Evolutionary conservation across 805 yeast genomes (phyloP), one percentile per base, ranked within the genome.

Genomic region (Dipodascus geniculatus): DNA sequence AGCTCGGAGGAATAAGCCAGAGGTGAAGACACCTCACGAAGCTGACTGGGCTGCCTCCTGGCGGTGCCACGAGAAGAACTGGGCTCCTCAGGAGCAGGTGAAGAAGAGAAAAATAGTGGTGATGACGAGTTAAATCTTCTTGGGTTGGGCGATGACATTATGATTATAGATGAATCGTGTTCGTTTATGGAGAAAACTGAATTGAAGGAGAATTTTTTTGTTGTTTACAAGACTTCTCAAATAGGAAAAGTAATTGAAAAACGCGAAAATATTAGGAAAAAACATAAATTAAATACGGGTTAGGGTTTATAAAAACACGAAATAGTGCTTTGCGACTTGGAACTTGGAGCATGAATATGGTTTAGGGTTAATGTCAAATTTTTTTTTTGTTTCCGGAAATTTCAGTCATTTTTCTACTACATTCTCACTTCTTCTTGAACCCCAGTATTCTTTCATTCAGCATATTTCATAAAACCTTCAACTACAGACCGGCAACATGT

Each of bases 61-160:
- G 22, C 22, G 24, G 6, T 28, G 6, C 33, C 33, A 6, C 44
- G 4, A n/a, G 44, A 38, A 38, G 35, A 28, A 14, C 35, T 28
- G 14, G 44, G 44, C 44, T 38, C 51, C 8, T 48, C 28, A n/a
- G 55, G 54, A 8, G 56, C 54, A 14, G 59, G 56, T 23, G 58
- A 52, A 3, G 60, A 58, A 19, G 56, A 50, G 14, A 57, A 55
- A 38, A 58, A 55, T 44, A 57, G 42, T 4, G 59, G 60, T 17
- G 57, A 54, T 4, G 58, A 55, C 11, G 53, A 9, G 23, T 35
- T 49, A 11, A 17, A 14, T 38, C 19, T 38, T 38, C 44, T 38
- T 11, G 44, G 44, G 14, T 22, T 19, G 16, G 38, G 22, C 23
- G 17, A 16, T 9, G n/a, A 33, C 52, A 33, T 38, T n/a, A n/a